Percentiles rank a stretch among this genome's conserved stretches.
phyloP scores from a whole-genome alignment of 169 alveolate genomes.

The Eimeria sp. region DNA sequence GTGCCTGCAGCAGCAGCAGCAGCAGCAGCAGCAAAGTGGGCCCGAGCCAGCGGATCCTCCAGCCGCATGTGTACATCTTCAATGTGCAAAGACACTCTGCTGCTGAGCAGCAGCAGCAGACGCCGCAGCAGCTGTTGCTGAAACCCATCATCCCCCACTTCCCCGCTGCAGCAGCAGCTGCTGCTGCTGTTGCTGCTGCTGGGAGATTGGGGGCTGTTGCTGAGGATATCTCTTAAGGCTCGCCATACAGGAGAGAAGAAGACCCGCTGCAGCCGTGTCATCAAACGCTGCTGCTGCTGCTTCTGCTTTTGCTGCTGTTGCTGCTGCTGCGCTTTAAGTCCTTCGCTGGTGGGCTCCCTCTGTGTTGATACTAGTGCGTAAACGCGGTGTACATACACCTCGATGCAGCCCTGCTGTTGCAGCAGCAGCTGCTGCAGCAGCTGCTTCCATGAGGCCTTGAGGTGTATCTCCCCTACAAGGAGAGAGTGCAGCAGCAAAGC shows the following conservation, averaged over 20 bases:
- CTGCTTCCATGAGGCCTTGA: constrained; percentile 47
- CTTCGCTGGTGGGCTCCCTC: not conserved
- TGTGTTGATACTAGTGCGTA: constrained; percentile 40
- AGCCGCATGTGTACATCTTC: constrained; percentile 30
- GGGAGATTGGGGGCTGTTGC: not conserved
- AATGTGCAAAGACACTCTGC: not conserved
- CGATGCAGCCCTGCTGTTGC: constrained; percentile 31
- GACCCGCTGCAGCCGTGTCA: not conserved
- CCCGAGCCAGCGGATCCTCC: constrained; percentile 28
- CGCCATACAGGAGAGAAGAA: constrained; percentile 7
- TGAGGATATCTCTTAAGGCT: not conserved
- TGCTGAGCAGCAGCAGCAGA: constrained; percentile 16
- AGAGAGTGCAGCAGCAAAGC: constrained; percentile 62
- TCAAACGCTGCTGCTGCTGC: constrained; percentile 39
- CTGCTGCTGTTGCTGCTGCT: constrained; percentile 64
- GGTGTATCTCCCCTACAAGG: not conserved
- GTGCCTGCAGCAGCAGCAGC: constrained; percentile 47
- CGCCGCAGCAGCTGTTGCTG: constrained; percentile 58
- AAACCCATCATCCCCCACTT: not conserved
- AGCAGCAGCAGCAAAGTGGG: constrained; percentile 31
- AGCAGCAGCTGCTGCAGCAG: constrained; percentile 71
- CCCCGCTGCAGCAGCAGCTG: constrained; percentile 13
- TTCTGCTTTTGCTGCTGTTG: constrained; percentile 64
- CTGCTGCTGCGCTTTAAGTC: constrained; percentile 35
- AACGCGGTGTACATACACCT: constrained; percentile 59